Conservation (phyloP, 306 rosid species). For the Casuarina glauca region DNA sequence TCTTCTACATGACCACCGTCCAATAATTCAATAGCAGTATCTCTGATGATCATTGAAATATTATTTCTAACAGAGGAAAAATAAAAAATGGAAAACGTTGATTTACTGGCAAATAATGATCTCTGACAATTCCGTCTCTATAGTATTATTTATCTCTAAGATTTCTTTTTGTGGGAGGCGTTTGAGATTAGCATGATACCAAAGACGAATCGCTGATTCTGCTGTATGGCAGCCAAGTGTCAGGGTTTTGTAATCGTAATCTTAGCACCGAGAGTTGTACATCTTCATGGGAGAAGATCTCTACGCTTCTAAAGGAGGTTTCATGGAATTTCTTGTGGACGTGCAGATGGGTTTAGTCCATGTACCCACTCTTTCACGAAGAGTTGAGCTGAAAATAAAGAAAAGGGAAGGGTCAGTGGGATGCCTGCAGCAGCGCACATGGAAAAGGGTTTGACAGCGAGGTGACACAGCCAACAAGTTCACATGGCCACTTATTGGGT, state of each 20-base stretch:
- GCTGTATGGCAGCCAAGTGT: slow-evolving; percentile 2
- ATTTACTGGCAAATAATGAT: slow-evolving; percentile 15
- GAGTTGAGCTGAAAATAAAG: neutral
- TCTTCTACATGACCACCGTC: slow-evolving; percentile 35
- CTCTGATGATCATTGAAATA: slow-evolving; percentile 40
- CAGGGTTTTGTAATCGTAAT: neutral
- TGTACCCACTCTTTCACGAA: neutral
- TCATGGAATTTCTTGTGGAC: neutral
- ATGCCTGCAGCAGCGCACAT: slow-evolving; percentile 87
- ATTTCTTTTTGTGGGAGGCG: neutral
- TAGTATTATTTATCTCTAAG: neutral
- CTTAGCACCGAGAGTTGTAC: slow-evolving; percentile 10
- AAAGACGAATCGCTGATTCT: neutral
- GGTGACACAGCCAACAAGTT: slow-evolving; percentile 64
- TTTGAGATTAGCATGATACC: neutral
- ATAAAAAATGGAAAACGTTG: neutral
- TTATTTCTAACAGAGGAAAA: slow-evolving; percentile 33
- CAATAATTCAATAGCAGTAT: slow-evolving; percentile 22
- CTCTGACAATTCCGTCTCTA: slow-evolving; percentile 9
- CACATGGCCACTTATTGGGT: slow-evolving; percentile 64
- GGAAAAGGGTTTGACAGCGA: slow-evolving; percentile 72
- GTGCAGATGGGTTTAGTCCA: neutral
- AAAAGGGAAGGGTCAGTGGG: slow-evolving; percentile 46
- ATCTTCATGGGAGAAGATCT: slow-evolving; percentile 22
- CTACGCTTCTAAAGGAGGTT: neutral